A percentile compares a stretch with the other conserved stretches of the same genome.
Conservation (phyloP, 1,284 basidiomycete genomes). For the Kwoniella shivajii region DNA sequence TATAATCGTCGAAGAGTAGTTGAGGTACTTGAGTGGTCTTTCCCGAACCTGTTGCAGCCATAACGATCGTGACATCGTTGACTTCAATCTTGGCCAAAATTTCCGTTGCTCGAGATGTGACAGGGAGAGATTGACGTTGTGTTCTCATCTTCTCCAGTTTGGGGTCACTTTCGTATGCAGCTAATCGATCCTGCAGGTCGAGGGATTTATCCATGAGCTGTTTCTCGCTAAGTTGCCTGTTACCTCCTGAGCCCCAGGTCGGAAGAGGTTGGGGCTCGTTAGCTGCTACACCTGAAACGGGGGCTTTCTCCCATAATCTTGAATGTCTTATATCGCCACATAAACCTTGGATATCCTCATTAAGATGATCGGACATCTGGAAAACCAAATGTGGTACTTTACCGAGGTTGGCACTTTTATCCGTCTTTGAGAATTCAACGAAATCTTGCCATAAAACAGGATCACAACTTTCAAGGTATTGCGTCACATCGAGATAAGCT, state of each 20-base stretch:
- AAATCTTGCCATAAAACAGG: conserved; percentile 76
- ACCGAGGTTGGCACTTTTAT: conserved; percentile 55
- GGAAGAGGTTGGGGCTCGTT: conserved; percentile 29
- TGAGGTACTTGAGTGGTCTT: conserved; percentile 97
- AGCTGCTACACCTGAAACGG: conserved; percentile 33
- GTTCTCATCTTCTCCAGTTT: conserved; percentile 68
- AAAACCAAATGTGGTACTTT: conserved; percentile 73
- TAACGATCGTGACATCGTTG: conserved; percentile 87
- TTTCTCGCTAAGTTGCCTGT: conserved; percentile 30
- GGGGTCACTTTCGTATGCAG: conserved; percentile 68
- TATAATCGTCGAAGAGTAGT: conserved; percentile 83
- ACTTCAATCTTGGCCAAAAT: conserved; percentile 71
- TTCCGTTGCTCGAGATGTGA: conserved; percentile 67
- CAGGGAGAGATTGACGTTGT: conserved; percentile 70
- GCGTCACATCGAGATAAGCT: conserved; percentile 84
- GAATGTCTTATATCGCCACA: conserved; percentile 68
- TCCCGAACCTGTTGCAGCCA: conserved; percentile 94
- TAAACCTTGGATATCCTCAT: conserved; percentile 73
- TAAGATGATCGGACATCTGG: conserved; percentile 67
- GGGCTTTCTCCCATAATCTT: conserved; percentile 57
- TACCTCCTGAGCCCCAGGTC: conserved; percentile 32
- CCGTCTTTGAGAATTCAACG: conserved; percentile 41
- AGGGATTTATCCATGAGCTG: conserved; percentile 63
- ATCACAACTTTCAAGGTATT: conserved; percentile 84
- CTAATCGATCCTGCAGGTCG: conserved; percentile 61